Percentiles rank a stretch among this genome's conserved stretches.
Evolutionary conservation across 352 stramenopile species (phyloP).

Genomic region (Phytopythium delawarense): DNA sequence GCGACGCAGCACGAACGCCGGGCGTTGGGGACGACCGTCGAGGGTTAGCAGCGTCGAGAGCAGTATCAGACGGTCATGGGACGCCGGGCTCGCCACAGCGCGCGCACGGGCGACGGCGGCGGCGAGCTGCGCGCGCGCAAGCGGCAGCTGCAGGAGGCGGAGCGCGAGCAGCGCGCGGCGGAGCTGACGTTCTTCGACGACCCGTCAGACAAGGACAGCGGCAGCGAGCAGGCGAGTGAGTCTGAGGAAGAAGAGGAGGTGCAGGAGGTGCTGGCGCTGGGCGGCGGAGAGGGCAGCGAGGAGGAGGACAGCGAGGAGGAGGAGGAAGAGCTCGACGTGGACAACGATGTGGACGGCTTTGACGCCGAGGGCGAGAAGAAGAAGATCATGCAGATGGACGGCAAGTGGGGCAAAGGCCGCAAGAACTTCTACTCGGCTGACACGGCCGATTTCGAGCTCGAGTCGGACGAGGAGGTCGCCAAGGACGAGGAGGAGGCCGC

Average conservation of each 20-base stretch:
- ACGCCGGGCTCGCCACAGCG: slow-evolving; percentile 58
- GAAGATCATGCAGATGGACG: slow-evolving; percentile 69
- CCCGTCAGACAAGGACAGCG: slow-evolving; percentile 70
- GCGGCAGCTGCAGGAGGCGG: slow-evolving; percentile 50
- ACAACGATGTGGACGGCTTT: slow-evolving; percentile 48
- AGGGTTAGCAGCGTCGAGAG: not conserved
- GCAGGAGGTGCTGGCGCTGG: slow-evolving; percentile 66
- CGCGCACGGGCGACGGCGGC: slow-evolving; percentile 74
- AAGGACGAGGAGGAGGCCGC: slow-evolving; percentile 84
- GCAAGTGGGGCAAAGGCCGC: slow-evolving; percentile 84
- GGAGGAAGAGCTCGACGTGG: slow-evolving; percentile 26
- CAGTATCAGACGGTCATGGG: slow-evolving; percentile 40
- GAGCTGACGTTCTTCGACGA: slow-evolving; percentile 87
- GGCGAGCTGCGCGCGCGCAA: slow-evolving; percentile 68
- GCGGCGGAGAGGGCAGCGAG: slow-evolving; percentile 31
- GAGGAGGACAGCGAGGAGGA: slow-evolving; percentile 41
- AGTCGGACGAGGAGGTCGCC: slow-evolving; percentile 73
- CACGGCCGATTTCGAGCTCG: slow-evolving; percentile 75
- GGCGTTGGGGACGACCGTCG: no score
- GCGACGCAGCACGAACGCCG: not conserved
- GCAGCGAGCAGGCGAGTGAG: slow-evolving; percentile 42
- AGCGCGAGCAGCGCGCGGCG: slow-evolving; percentile 51
- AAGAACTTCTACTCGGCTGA: slow-evolving; percentile 87
- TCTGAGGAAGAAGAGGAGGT: slow-evolving; percentile 65
- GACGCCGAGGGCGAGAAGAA: slow-evolving; percentile 66